phyloP scores from a whole-genome alignment of 257 asterid genomes.

The Phtheirospermum japonicum region DNA sequence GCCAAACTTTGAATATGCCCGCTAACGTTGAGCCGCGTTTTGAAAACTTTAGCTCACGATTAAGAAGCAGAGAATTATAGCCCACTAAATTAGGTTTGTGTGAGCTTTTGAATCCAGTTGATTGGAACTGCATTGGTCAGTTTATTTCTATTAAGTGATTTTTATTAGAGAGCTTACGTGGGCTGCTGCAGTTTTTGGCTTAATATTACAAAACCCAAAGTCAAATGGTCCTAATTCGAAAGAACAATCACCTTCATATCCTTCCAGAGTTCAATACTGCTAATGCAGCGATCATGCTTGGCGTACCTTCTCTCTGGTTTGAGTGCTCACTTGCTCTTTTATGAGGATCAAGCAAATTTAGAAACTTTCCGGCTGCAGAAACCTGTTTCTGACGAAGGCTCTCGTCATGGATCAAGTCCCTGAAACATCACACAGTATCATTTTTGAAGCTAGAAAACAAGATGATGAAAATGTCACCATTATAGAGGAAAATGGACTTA shows the following conservation, averaged over 20 bases:
- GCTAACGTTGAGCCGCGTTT: too few species aligned
- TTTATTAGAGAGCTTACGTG: too few species aligned
- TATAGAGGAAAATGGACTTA: slow-evolving; percentile 34
- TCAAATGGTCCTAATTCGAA: neutral
- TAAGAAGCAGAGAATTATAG: too few species aligned
- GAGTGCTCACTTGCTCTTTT: slow-evolving; percentile 25
- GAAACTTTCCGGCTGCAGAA: slow-evolving; percentile 53
- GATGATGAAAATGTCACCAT: neutral
- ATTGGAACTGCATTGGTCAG: too few species aligned
- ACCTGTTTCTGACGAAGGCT: slow-evolving; percentile 60
- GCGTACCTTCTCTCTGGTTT: slow-evolving; percentile 29
- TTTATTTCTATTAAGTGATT: too few species aligned
- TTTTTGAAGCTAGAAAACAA: neutral
- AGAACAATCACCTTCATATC: neutral
- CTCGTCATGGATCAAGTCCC: slow-evolving; percentile 55
- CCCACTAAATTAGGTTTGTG: too few species aligned
- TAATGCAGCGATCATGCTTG: slow-evolving; percentile 82
- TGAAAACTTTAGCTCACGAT: too few species aligned
- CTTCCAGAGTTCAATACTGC: slow-evolving; percentile 44
- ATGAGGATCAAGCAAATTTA: slow-evolving; percentile 46
- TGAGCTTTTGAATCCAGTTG: too few species aligned
- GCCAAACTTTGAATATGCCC: too few species aligned
- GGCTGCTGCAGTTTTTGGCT: too few species aligned
- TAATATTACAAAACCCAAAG: neutral
- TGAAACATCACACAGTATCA: slow-evolving; percentile 37